Evolutionary conservation across 192 early-diverging fungal genomes (phyloP).

Genomic region (Backusella tarrabulga): DNA sequence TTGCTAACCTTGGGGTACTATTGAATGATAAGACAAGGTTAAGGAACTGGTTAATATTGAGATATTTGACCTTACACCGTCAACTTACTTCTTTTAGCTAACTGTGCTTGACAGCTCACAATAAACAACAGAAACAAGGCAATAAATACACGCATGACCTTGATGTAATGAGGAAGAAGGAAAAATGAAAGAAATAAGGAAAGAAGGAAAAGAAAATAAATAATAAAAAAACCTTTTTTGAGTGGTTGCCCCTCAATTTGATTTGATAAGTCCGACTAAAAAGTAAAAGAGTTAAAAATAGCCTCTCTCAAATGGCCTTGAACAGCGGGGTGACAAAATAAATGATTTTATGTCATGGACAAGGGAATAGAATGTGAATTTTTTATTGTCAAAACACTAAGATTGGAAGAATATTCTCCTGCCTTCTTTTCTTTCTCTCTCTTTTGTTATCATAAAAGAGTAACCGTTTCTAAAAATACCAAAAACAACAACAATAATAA

Average conservation of each 20-base stretch:
- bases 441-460: background rate
- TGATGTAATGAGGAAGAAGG: background rate
- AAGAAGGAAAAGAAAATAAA: background rate
- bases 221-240: background rate
- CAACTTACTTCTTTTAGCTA: constrained; percentile 13
- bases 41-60: background rate
- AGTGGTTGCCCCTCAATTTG: background rate
- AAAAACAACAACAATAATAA: background rate
- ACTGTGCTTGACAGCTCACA: background rate
- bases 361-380: background rate
- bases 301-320: background rate
- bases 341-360: background rate
- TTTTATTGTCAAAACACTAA: background rate
- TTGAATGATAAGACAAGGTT: background rate
- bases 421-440: background rate
- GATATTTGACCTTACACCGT: background rate
- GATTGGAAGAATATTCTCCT: background rate
- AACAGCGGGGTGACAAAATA: background rate
- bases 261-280: background rate
- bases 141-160: background rate
- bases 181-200: constrained; percentile 5
- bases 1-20: constrained; percentile 17
- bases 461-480: background rate
- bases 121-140: background rate
- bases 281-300: background rate